These are phyloP conservation scores for Tetrahymena borealis DNA, from an alignment of 73 alveolate genomes.

Conservation along the genomic window DNA sequence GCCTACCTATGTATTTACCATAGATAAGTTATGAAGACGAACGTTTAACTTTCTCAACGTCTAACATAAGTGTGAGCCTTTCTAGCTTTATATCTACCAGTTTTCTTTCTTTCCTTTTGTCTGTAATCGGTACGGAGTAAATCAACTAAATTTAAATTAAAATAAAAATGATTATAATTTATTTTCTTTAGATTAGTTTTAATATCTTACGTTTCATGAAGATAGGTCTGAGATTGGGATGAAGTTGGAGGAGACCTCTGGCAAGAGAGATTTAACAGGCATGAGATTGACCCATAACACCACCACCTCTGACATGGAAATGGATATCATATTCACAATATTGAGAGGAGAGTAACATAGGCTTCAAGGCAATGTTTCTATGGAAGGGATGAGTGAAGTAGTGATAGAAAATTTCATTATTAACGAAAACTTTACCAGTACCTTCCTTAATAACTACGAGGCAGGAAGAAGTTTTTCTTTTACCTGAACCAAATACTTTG, in stretches of 20 bases:
- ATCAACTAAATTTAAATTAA: background rate
- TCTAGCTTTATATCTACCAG: conserved; percentile 1
- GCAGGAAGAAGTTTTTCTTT: background rate
- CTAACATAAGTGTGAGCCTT: background rate
- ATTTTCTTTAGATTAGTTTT: background rate
- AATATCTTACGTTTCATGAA: background rate
- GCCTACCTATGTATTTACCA: background rate
- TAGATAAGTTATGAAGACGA: background rate
- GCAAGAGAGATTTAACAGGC: background rate
- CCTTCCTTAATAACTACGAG: background rate
- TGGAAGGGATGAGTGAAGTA: background rate
- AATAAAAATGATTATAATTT: background rate
- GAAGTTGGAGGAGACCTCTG: background rate
- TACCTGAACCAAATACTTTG: background rate
- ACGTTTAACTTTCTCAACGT: background rate
- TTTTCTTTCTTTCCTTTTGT: background rate
- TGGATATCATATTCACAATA: background rate
- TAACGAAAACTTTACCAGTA: background rate
- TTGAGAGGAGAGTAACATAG: background rate
- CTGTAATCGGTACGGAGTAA: background rate
- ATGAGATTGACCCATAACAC: conserved; percentile 2
- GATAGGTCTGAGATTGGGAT: background rate
- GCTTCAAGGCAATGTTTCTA: background rate
- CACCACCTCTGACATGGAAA: background rate
- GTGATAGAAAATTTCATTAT: background rate